Conservation (phyloP, 768 basidiomycete genomes). For the Leccinum barrowsii region DNA sequence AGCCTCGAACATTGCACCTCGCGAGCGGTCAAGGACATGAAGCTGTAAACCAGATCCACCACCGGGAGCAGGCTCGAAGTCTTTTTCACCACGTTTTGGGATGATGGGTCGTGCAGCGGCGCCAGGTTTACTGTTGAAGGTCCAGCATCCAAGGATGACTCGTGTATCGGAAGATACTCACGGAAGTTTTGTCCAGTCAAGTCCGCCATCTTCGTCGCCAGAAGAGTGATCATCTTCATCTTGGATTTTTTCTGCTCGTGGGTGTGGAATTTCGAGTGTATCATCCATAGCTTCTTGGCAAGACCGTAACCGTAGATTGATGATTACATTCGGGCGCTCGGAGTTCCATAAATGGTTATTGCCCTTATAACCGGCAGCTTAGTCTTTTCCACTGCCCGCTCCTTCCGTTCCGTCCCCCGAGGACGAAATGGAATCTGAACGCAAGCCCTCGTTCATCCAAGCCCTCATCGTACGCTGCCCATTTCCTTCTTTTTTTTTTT, state of each 20-base stretch:
- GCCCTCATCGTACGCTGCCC: conserved; percentile 42
- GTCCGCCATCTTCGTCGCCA: conserved; percentile 70
- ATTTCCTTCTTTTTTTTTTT: conserved; percentile 4
- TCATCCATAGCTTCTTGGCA: conserved; percentile 51
- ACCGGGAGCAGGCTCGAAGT: conserved; percentile 78
- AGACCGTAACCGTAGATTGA: not conserved
- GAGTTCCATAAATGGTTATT: conserved; percentile 10
- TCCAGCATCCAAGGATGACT: conserved; percentile 5
- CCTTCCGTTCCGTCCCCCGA: conserved; percentile 6
- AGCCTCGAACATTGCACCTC: conserved; percentile 85
- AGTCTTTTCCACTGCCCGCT: not conserved
- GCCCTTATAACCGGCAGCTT: not conserved
- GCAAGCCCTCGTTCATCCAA: conserved; percentile 41
- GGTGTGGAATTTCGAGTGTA: conserved; percentile 43
- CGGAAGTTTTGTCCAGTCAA: conserved; percentile 83
- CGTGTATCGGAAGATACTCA: conserved; percentile 27
- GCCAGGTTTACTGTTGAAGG: conserved; percentile 18
- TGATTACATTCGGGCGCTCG: not conserved
- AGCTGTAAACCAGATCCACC: conserved; percentile 73
- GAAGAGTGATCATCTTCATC: conserved; percentile 47
- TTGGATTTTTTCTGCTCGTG: conserved; percentile 14
- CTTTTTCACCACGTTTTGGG: conserved; percentile 96
- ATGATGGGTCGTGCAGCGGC: conserved; percentile 61
- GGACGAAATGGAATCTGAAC: conserved; percentile 26
- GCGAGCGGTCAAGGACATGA: conserved; percentile 74